phyloP scores from a whole-genome alignment of 116 monocot genomes.

The Dioscorea cayenensis region DNA sequence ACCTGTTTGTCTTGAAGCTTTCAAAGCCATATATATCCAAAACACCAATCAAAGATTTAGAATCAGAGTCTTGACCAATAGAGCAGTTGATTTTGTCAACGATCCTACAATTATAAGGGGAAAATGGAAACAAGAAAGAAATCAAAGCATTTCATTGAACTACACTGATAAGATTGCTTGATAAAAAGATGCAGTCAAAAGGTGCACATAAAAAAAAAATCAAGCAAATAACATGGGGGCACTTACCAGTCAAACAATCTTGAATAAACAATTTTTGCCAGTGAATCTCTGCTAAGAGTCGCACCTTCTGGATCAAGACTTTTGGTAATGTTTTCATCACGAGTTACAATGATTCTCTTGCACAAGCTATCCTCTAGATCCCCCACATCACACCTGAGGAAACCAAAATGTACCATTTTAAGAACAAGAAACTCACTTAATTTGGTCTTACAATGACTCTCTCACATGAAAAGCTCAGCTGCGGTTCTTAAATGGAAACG shows the following conservation, averaged over 20 bases:
- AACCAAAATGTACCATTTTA: neutral
- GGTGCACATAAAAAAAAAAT: neutral
- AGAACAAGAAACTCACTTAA: neutral
- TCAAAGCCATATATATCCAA: slow-evolving; percentile 99
- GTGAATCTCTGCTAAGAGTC: slow-evolving; percentile 70
- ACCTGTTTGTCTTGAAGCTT: slow-evolving; percentile 82
- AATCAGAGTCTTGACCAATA: slow-evolving; percentile 90
- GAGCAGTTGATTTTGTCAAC: slow-evolving; percentile 89
- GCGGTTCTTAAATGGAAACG: slow-evolving; percentile 71
- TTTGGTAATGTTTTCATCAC: slow-evolving; percentile 89
- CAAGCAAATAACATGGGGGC: neutral
- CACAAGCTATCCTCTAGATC: slow-evolving; percentile 80
- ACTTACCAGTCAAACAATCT: slow-evolving; percentile 86
- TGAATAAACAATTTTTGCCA: slow-evolving; percentile 87
- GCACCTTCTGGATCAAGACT: slow-evolving; percentile 71
- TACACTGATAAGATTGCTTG: too few species aligned
- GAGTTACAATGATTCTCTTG: slow-evolving; percentile 82
- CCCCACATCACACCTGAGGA: slow-evolving; percentile 71
- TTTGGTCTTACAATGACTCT: neutral
- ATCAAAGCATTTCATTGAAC: neutral
- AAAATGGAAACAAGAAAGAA: neutral
- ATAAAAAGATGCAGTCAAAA: too few species aligned
- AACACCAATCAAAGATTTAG: slow-evolving; percentile 82
- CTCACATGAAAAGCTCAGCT: slow-evolving; percentile 87
- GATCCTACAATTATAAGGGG: slow-evolving; percentile 48